Evolutionary conservation across 1,139 yeast species (phyloP), one percentile per base, ranked within the genome.

Genomic region (Debaryomyces nepalensis): DNA sequence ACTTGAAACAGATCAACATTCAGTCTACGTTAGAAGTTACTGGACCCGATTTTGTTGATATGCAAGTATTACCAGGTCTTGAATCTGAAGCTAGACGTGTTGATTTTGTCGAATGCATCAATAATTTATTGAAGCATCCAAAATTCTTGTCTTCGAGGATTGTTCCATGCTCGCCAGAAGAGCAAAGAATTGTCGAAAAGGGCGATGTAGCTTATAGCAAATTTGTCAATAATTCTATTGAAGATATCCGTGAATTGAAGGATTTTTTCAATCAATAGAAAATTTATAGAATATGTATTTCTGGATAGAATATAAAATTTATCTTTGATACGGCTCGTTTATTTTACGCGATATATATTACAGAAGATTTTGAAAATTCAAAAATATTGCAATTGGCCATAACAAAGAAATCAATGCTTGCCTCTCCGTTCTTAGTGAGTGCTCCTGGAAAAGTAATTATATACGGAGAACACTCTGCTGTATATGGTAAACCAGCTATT

Each of bases 391-490:
- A 24, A 22, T 2, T 22, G n/a, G 12, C 19, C 9, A 15, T 24
- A 16, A 19, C 16, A 26, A 11, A 15, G 18, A 16, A 18, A 19
- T 34, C 31, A 14, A 42, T 42, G 44, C n/a, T 37, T 15, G 24
- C 24, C 21, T 4, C 37, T n/a, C 61, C 91, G 3, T 88, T 90
- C 61, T 68, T 81, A 43, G 88, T 89, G 2, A 87, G 97, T 47
- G 95, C 99, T 1, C 99, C 99, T 0, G 99, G 98, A 5, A 93
- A 95, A 60, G 96, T 90, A 32, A 95, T 93, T 53, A 76, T 95
- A 35, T 95, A 90, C 59, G 99, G 99, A 18, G 99, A 93, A 59
- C 99, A 93, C 59, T 88, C 98, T 2, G 98, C 95, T 2, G 99
- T 93, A 2, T 88, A 87, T 60, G 84, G 88, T 41, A 87, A 87